Evolutionary conservation across 2,329 filamentous ascomycete species (phyloP), one percentile per base, ranked within the genome.

Genomic region (Scleromitrula shiraiana): DNA sequence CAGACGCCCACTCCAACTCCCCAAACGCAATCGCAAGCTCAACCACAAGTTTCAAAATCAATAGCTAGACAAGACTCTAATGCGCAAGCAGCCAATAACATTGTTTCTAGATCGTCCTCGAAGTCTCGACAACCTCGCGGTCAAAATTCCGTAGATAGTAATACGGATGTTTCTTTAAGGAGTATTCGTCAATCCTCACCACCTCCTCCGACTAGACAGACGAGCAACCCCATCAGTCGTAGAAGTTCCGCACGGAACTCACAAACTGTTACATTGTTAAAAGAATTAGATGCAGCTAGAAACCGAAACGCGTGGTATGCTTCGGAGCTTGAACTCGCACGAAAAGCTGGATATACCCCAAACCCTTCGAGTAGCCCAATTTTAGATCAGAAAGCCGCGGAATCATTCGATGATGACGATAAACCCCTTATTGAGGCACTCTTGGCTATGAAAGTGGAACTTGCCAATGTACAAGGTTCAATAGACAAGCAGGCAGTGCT

Each of bases 231-330:
- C 77, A 68, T 85, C 58, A 66, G 72, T 58, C 66, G 83, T 61
- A 68, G 80, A 64, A 70, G 83, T 51, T 75, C 85, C 50, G 69
- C 76, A 55, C 65, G 77, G 64, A 76, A 81, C 61, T 64, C 62
- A 1, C 62, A 64, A 7, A 83, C 84, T 1, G 84, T 87, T 53
- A 82, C 85, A 0, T 67, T 96, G 10, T 73, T 88, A 12, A 91
- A 93, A 63, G 93, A 98, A 63, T 74, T 98, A 2, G 91, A 98
- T 63, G 75, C 81, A 7, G 77, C 83, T 3, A 87, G 88, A 60
- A 93, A 85, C 61, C 80, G 86, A 43, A 97, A 95, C 67, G 91
- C 91, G 0, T 98, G 93, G 93, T 96, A 95, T 66, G 88, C 89
- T 7, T 96, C 91, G 0, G 93, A 98, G 67, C 73, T 98, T 38